Evolutionary conservation across 208 protist genomes (phyloP), one percentile per base, ranked within the genome.

Genomic region (Plasmodiophora brassicae): DNA sequence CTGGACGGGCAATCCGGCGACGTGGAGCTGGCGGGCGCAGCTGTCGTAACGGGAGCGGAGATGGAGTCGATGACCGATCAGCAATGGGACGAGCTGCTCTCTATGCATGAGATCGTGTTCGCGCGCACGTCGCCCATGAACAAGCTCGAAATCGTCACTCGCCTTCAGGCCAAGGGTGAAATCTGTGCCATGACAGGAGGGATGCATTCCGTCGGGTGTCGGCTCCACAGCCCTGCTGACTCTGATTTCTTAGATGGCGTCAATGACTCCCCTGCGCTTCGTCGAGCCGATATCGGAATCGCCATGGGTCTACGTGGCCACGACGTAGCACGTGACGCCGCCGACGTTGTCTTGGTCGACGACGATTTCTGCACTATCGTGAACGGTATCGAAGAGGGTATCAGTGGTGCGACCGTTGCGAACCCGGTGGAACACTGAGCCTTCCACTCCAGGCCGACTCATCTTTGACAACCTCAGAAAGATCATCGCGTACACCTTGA

Each of bases 401-500:
- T 57, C 25, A n/a, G n/a, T n/a, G n/a, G n/a, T n/a, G n/a, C n/a
- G n/a, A n/a, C n/a, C n/a, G n/a, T n/a, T n/a, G n/a, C n/a, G n/a
- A n/a, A n/a, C n/a, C n/a, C n/a, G n/a, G n/a, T n/a, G n/a, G n/a
- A n/a, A n/a, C n/a, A n/a, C n/a, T n/a, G n/a, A n/a, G n/a, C n/a
- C 14, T 32, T 14, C 65, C 10, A 57, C 25, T 78, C n/a, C 96
- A 60, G 95, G 95, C 50, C 93, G 95, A 85, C 87, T 95, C 0
- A 95, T 97, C 60, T 97, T 96, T 60, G 94, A 96, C 91, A 97
- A 97, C 87, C 89, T 96, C 46, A 94, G 95, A 88, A 97, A 97
- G 85, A 95, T 93, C 25, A 94, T 97, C 44, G 89, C 90, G 32
- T 97, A 96, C 88, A 94, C 91, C 8, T 89, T 97, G 22, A 88